Evolutionary conservation across 1,139 yeast genomes (phyloP).

Genomic region (Protomyces lactucae-debilis): DNA sequence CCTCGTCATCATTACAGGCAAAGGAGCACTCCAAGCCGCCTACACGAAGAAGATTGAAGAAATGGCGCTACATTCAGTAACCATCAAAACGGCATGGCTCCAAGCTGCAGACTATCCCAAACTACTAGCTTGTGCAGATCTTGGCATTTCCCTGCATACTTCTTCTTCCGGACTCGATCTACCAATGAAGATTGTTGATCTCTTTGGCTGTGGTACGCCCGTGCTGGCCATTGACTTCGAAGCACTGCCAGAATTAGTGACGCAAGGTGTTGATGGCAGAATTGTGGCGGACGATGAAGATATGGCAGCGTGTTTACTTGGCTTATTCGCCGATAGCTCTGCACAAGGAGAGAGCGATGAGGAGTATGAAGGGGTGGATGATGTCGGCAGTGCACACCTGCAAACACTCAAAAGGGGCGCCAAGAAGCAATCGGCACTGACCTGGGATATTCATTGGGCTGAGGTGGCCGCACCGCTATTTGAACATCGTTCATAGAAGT

Average conservation of each 20-base stretch:
- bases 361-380: background rate
- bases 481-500: background rate
- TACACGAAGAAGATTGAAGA: slow-evolving; percentile 42
- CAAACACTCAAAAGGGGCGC: slow-evolving; percentile 62
- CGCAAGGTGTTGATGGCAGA: slow-evolving; percentile 42
- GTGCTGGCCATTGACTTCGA: slow-evolving; percentile 73
- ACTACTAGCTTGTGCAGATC: slow-evolving; percentile 68
- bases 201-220: slow-evolving; percentile 95
- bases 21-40: slow-evolving; percentile 73
- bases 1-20: slow-evolving; percentile 78
- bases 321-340: slow-evolving; percentile 46
- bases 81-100: slow-evolving; percentile 69
- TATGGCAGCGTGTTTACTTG: slow-evolving; percentile 43
- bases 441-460: slow-evolving; percentile 80
- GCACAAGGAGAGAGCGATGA: background rate
- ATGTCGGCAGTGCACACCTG: slow-evolving; percentile 29
- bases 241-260: slow-evolving; percentile 44
- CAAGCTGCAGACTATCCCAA: slow-evolving; percentile 73
- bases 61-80: slow-evolving; percentile 42
- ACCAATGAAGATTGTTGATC: slow-evolving; percentile 95
- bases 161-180: slow-evolving; percentile 91
- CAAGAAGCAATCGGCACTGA: slow-evolving; percentile 53
- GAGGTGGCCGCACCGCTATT: slow-evolving; percentile 5
- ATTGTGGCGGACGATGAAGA: slow-evolving; percentile 38
- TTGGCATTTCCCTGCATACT: slow-evolving; percentile 84